phyloP scores from a whole-genome alignment of 2,329 filamentous ascomycete species.

The Anthostomella pinea region DNA sequence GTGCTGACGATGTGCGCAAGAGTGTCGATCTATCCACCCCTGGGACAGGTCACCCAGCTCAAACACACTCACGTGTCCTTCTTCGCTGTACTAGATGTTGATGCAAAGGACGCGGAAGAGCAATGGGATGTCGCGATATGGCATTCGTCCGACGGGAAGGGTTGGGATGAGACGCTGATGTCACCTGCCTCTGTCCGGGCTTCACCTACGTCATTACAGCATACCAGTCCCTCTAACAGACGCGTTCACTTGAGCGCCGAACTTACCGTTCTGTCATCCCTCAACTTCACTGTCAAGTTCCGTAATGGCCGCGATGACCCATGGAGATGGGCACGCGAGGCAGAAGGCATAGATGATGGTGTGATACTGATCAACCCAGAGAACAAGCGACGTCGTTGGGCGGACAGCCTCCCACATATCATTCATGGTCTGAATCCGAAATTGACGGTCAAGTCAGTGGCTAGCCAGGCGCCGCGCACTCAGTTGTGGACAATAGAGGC shows the following conservation, averaged over 20 bases:
- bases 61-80: conserved; percentile 52
- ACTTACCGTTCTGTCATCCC: conserved; percentile 44
- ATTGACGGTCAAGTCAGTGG: conserved; percentile 50
- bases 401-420: conserved; percentile 48
- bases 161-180: conserved; percentile 53
- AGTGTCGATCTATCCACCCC: conserved; percentile 61
- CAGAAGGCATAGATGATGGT: conserved; percentile 62
- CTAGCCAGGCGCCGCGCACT: conserved; percentile 66
- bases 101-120: conserved; percentile 49
- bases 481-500: conserved; percentile 67
- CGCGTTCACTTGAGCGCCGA: conserved; percentile 54
- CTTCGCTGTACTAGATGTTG: conserved; percentile 67
- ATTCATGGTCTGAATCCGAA: conserved; percentile 56
- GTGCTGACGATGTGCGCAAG: conserved; percentile 33
- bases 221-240: conserved; percentile 30
- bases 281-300: conserved; percentile 72
- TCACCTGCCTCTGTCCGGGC: conserved; percentile 20
- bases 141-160: conserved; percentile 58
- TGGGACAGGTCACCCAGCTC: conserved; percentile 71
- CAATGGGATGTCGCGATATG: conserved; percentile 74
- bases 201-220: conserved; percentile 51
- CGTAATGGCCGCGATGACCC: conserved; percentile 47
- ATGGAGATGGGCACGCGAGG: conserved; percentile 72
- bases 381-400: conserved; percentile 23
- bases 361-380: conserved; percentile 50